Percentiles rank a stretch among this genome's conserved stretches.
phyloP scores from a whole-genome alignment of 2,329 filamentous ascomycete genomes.

The Alternaria conjuncta region DNA sequence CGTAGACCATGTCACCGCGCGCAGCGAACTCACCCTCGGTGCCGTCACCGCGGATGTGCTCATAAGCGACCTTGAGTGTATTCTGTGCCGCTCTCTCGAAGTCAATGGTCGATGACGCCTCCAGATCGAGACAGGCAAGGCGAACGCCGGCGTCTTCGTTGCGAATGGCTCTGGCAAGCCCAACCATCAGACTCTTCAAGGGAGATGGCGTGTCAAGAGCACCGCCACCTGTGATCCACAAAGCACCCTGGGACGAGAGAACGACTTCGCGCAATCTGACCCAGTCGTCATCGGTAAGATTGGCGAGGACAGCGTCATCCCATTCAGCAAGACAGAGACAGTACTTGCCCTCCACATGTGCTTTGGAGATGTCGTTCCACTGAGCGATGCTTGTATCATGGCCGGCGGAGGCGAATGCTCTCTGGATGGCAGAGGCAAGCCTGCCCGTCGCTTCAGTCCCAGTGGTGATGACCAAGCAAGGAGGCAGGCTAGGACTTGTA shows the following conservation, averaged over 20 bases:
- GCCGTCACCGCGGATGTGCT: constrained; percentile 3
- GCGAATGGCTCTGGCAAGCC: constrained; percentile 9
- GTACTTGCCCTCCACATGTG: constrained; percentile 1
- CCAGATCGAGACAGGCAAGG: constrained; percentile 10
- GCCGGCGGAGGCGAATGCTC: neutral
- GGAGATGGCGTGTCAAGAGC: constrained; percentile 3
- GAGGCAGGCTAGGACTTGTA: neutral
- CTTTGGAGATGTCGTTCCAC: neutral
- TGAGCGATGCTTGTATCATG: neutral
- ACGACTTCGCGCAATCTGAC: constrained; percentile 2
- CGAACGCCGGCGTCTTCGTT: constrained; percentile 6
- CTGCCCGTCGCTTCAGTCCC: neutral
- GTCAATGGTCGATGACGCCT: neutral
- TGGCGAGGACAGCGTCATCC: constrained; percentile 3
- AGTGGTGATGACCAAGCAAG: constrained; percentile 1
- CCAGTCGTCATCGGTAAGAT: constrained; percentile 8
- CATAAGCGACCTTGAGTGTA: constrained; percentile 3
- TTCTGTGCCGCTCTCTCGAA: neutral
- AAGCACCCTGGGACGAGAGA: constrained; percentile 2
- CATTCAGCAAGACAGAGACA: constrained; percentile 10
- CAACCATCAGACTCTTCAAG: constrained; percentile 10
- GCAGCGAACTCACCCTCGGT: constrained; percentile 8
- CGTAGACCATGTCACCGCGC: constrained; percentile 1
- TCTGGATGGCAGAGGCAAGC: neutral
- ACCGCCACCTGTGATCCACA: constrained; percentile 13